Evolutionary conservation across 2,329 filamentous ascomycete genomes (phyloP).

Genomic region (Paecilomyces sp.): DNA sequence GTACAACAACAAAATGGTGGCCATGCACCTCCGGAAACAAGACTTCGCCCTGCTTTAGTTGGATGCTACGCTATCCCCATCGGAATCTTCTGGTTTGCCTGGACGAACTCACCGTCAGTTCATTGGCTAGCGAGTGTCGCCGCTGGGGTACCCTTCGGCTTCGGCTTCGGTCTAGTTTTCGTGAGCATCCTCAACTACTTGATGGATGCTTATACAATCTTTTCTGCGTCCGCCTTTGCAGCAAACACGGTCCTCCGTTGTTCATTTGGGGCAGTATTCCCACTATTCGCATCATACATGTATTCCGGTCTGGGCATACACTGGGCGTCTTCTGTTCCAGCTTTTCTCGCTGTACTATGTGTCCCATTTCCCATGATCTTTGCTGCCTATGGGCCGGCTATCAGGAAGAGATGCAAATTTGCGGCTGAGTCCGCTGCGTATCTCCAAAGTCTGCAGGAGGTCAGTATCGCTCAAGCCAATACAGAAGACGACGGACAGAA

Average conservation of each 20-base stretch:
- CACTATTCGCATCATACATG: constrained; percentile 35
- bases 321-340: constrained; percentile 34
- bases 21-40: constrained; percentile 50
- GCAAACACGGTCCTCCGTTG: constrained; percentile 36
- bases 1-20: constrained; percentile 40
- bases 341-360: constrained; percentile 29
- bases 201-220: constrained; percentile 30
- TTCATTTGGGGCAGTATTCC: constrained; percentile 35
- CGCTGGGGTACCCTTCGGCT: constrained; percentile 22
- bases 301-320: constrained; percentile 34
- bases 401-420: constrained; percentile 30
- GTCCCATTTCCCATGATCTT: constrained; percentile 31
- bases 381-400: constrained; percentile 26
- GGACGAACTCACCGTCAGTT: constrained; percentile 40
- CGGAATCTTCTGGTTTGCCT: constrained; percentile 49
- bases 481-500: no score
- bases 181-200: constrained; percentile 28
- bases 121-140: constrained; percentile 26
- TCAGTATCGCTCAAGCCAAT: neutral
- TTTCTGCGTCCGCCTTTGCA: constrained; percentile 26
- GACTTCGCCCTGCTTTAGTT: constrained; percentile 38
- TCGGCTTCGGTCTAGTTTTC: constrained; percentile 26
- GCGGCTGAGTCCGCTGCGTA: constrained; percentile 22
- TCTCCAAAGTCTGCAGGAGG: constrained; percentile 14
- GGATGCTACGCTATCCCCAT: constrained; percentile 43